These are phyloP conservation scores for Argentina anserina DNA, from an alignment of 306 rosid genomes.

Conservation along the genomic window DNA sequence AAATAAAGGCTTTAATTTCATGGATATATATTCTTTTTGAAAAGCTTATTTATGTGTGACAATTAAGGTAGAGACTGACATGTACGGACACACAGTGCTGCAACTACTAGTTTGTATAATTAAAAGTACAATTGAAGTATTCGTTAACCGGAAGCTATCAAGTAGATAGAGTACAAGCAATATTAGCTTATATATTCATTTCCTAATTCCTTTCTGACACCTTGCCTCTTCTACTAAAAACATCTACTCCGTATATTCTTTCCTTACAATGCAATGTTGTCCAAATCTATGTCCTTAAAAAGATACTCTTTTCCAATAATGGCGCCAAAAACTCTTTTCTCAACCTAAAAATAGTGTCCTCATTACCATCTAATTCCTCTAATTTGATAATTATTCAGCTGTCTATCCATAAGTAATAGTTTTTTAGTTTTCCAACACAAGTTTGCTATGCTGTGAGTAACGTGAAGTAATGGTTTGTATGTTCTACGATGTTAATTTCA, in stretches of 20 bases:
- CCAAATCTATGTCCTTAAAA: not conserved
- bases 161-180: not conserved
- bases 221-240: constrained; percentile 1
- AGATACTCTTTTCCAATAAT: not conserved
- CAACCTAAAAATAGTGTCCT: not conserved
- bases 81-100: not conserved
- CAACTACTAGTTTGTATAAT: not conserved
- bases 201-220: constrained; percentile 1
- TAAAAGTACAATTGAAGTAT: not conserved
- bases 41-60: not conserved
- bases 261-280: not conserved
- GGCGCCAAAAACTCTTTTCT: not conserved
- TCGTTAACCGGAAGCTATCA: not conserved
- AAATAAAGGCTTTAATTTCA: not conserved
- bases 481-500: too few relatives aligned
- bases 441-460: too few relatives aligned
- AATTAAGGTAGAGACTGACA: not conserved
- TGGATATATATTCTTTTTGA: not conserved
- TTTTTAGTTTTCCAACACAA: too few relatives aligned
- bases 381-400: not conserved
- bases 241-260: not conserved
- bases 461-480: too few relatives aligned
- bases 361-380: not conserved
- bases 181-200: not conserved
- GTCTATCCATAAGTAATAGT: too few relatives aligned